A percentile compares a stretch with the other conserved stretches of the same genome.
phyloP scores from a whole-genome alignment of 2,329 filamentous ascomycete genomes.

The Cadophora malorum region DNA sequence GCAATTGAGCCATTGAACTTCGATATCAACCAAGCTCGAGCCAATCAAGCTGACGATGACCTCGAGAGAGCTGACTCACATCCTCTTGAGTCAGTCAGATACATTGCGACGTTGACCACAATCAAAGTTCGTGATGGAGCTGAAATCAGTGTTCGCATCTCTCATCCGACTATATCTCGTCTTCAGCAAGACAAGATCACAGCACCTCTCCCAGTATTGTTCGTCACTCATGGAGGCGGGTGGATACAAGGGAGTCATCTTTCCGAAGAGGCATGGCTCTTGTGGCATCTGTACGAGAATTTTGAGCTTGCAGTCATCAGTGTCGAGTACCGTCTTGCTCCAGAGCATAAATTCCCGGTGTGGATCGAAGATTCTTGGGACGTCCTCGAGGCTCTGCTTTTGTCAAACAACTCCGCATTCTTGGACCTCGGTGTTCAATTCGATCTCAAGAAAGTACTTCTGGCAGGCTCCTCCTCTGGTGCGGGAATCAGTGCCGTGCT shows the following conservation, averaged over 20 bases:
- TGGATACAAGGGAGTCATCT: constrained; percentile 7
- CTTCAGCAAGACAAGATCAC: neutral
- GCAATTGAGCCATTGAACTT: neutral
- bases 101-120: neutral
- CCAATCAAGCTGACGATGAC: neutral
- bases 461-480: constrained; percentile 7
- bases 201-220: neutral
- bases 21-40: neutral
- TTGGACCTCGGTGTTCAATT: neutral
- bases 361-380: constrained; percentile 15
- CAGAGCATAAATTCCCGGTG: constrained; percentile 9
- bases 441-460: neutral
- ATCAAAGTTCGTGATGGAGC: neutral
- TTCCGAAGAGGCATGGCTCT: constrained; percentile 5
- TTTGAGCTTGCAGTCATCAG: constrained; percentile 2
- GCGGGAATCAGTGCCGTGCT: constrained; percentile 2
- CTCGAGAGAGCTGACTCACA: neutral
- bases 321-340: constrained; percentile 19
- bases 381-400: neutral
- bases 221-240: constrained; percentile 10
- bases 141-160: constrained; percentile 1
- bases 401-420: neutral
- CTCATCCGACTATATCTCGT: neutral
- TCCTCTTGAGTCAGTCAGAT: neutral
- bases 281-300: constrained; percentile 2